A percentile compares a stretch with the other conserved stretches of the same genome.
These are phyloP conservation scores for Phialophora tarda DNA, from an alignment of 2,329 filamentous ascomycete species.

Conservation along the genomic window DNA sequence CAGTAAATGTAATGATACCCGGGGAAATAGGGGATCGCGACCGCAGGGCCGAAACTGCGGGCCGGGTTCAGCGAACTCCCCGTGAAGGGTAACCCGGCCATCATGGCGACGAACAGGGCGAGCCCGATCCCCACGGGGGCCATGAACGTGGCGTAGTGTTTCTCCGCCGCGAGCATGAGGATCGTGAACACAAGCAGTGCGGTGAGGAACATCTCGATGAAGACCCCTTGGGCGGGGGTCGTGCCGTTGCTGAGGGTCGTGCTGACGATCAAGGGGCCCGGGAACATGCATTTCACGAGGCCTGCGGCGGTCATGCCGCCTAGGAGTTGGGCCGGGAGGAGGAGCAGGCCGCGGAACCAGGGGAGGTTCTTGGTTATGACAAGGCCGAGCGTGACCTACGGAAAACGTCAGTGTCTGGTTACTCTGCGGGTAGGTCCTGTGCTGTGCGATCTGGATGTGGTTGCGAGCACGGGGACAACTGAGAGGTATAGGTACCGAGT, in stretches of 20 bases:
- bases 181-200: slow-evolving; percentile 67
- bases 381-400: slow-evolving; percentile 61
- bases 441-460: neutral
- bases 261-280: slow-evolving; percentile 59
- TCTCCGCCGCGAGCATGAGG: slow-evolving; percentile 73
- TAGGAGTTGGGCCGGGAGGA: slow-evolving; percentile 63
- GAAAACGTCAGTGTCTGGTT: neutral
- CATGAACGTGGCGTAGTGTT: slow-evolving; percentile 73
- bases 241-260: slow-evolving; percentile 60
- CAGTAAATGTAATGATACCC: slow-evolving; percentile 50
- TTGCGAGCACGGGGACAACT: too few species aligned
- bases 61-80: slow-evolving; percentile 56
- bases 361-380: slow-evolving; percentile 62
- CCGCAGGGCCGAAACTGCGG: slow-evolving; percentile 54
- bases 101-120: slow-evolving; percentile 65
- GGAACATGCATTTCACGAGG: slow-evolving; percentile 63
- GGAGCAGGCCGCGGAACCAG: slow-evolving; percentile 56
- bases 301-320: slow-evolving; percentile 65
- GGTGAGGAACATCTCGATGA: slow-evolving; percentile 71
- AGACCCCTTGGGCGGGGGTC: slow-evolving; percentile 63
- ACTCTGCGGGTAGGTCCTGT: neutral
- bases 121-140: slow-evolving; percentile 75
- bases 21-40: slow-evolving; percentile 52
- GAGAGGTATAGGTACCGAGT: neutral
- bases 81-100: slow-evolving; percentile 52